Conservation (phyloP, 805 yeast genomes). For the Naumovozyma castellii region DNA sequence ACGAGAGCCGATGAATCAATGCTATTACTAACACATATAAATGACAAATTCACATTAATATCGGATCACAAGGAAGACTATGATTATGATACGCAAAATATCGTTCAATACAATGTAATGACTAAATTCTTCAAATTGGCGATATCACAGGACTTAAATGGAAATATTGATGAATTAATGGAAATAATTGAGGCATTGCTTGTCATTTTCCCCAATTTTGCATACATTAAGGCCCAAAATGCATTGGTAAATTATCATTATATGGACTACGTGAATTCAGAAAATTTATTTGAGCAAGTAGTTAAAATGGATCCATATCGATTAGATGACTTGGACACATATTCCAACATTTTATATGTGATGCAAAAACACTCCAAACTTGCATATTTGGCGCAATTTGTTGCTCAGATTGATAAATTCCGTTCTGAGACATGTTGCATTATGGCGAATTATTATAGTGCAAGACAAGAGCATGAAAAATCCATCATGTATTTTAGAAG, state of each 20-base stretch:
- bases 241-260: constrained; percentile 77
- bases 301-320: constrained; percentile 70
- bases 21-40: constrained; percentile 32
- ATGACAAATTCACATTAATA: constrained; percentile 17
- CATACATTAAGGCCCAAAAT: constrained; percentile 67
- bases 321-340: constrained; percentile 83
- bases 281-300: constrained; percentile 65
- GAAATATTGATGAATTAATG: constrained; percentile 46
- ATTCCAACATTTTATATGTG: constrained; percentile 90
- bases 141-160: constrained; percentile 70
- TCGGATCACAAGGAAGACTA: constrained; percentile 1
- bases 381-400: constrained; percentile 77
- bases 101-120: constrained; percentile 27
- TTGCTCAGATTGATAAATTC: constrained; percentile 71
- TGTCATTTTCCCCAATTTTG: constrained; percentile 58
- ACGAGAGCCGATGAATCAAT: constrained; percentile 53
- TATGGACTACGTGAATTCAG: constrained; percentile 78
- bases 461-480: constrained; percentile 87
- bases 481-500: constrained; percentile 89
- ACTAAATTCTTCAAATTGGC: constrained; percentile 54
- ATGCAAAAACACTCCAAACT: constrained; percentile 82
- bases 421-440: constrained; percentile 93
- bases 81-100: constrained; percentile 10
- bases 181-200: constrained; percentile 42
- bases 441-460: constrained; percentile 84